Percentiles rank a stretch among this genome's conserved stretches.
phyloP scores from a whole-genome alignment of 2,329 filamentous ascomycete genomes.

The Sclerotinia glacialis region DNA sequence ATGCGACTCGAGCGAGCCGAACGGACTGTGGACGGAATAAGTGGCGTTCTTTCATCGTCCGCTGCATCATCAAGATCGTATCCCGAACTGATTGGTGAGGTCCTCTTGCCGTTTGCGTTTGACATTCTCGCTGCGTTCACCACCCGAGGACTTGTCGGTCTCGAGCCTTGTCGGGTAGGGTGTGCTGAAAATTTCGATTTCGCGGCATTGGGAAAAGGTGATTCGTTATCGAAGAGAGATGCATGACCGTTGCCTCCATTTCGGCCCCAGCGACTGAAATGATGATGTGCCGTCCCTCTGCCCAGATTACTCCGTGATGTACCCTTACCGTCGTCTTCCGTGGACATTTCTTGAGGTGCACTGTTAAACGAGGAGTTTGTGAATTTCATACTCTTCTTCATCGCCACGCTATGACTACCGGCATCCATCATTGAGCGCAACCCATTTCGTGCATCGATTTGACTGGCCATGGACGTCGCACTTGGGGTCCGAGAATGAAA shows the following conservation, averaged over 20 bases:
- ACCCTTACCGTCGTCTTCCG: conserved; percentile 66
- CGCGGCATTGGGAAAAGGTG: conserved; percentile 69
- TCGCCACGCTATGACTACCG: conserved; percentile 57
- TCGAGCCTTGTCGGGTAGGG: conserved; percentile 57
- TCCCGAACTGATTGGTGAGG: conserved; percentile 59
- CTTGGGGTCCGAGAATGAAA: conserved; percentile 93
- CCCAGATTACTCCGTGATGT: conserved; percentile 58
- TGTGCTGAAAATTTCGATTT: conserved; percentile 60
- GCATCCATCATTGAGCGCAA: conserved; percentile 61
- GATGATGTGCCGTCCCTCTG: conserved; percentile 68
- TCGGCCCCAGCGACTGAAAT: conserved; percentile 76
- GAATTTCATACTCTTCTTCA: conserved; percentile 97
- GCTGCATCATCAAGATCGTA: conserved; percentile 84
- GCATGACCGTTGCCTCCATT: conserved; percentile 64
- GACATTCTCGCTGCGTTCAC: conserved; percentile 40
- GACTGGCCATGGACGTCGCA: conserved; percentile 77
- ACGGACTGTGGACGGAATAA: conserved; percentile 61
- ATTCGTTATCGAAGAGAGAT: conserved; percentile 73
- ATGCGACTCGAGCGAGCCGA: conserved; percentile 56
- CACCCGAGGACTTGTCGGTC: conserved; percentile 68
- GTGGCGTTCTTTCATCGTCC: conserved; percentile 83
- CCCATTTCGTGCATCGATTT: conserved; percentile 55
- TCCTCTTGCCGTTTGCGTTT: conserved; percentile 49
- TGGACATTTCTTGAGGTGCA: conserved; percentile 48
- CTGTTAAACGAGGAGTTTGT: conserved; percentile 71